Percentiles rank a stretch among this genome's conserved stretches.
phyloP scores from a whole-genome alignment of 2,329 filamentous ascomycete species.

The Phaeosphaeriaceae sp. region DNA sequence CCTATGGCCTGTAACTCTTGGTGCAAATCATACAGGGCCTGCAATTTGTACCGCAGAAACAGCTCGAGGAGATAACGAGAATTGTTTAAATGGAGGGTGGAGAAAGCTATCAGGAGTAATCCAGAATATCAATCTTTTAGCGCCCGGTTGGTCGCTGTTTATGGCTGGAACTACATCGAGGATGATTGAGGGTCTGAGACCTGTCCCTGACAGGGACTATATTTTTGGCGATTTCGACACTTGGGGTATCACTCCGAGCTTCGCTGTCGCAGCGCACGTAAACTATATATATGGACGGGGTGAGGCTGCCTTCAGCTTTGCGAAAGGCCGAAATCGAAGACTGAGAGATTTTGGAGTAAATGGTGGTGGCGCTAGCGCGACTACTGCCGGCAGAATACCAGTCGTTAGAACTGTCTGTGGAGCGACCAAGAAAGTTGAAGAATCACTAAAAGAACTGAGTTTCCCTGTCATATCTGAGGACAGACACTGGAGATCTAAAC shows the following conservation, averaged over 20 bases:
- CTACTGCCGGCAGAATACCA: background rate
- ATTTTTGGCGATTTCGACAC: background rate
- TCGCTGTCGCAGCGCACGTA: background rate
- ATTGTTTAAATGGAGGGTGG: slow-evolving; percentile 2
- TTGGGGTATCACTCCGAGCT: background rate
- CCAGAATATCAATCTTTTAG: background rate
- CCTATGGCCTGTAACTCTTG: slow-evolving; percentile 1
- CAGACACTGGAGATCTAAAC: slow-evolving; percentile 1
- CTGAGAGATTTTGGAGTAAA: slow-evolving; percentile 1
- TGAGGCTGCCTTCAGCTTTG: background rate
- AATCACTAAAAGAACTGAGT: background rate
- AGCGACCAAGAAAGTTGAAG: background rate
- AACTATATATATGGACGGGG: background rate
- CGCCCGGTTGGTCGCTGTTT: background rate
- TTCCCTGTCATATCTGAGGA: background rate
- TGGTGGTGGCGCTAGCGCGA: background rate
- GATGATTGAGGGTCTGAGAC: background rate
- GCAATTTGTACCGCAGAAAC: background rate
- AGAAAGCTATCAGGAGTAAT: background rate
- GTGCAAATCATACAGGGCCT: slow-evolving; percentile 2
- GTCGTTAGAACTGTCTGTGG: background rate
- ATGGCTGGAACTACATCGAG: background rate
- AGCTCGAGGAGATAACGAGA: background rate
- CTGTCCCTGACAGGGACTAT: background rate
- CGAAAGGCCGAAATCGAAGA: background rate